Conservation (phyloP, 345 rosid species). For the Geranium rotundifolium region DNA sequence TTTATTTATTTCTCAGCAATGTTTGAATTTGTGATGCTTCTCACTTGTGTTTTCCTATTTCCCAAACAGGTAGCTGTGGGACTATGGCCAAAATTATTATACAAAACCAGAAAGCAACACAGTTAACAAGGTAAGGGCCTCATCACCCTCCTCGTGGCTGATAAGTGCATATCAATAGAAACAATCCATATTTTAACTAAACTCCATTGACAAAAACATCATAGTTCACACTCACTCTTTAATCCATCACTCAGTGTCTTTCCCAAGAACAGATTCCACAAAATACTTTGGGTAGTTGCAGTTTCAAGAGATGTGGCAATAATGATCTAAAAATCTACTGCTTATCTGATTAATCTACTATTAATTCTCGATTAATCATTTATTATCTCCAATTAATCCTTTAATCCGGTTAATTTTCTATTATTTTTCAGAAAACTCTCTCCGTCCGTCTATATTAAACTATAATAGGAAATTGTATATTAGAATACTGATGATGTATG, state of each 20-base stretch:
- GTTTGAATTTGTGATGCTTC: slow-evolving; percentile 5
- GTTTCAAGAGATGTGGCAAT: too few species aligned
- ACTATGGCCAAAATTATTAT: slow-evolving; percentile 30
- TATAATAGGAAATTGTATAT: too few species aligned
- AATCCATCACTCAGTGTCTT: neutral
- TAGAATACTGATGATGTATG: too few species aligned
- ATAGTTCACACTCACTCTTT: neutral
- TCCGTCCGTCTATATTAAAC: too few species aligned
- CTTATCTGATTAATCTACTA: too few species aligned
- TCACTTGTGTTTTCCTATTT: slow-evolving; percentile 12
- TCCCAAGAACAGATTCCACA: neutral
- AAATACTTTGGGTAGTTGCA: too few species aligned
- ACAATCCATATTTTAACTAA: neutral
- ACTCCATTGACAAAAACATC: neutral
- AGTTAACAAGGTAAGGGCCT: slow-evolving; percentile 10
- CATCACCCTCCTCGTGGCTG: neutral
- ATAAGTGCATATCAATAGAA: neutral
- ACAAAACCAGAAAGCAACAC: slow-evolving; percentile 14
- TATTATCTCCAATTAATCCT: too few species aligned
- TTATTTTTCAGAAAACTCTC: too few species aligned
- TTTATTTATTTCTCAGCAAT: neutral
- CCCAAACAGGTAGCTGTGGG: slow-evolving; percentile 27
- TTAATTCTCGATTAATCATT: too few species aligned
- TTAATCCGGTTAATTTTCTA: too few species aligned
- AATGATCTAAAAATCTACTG: too few species aligned